A percentile compares a stretch with the other conserved stretches of the same genome.
These are phyloP conservation scores for Ramularia endophylla DNA, from an alignment of 2,329 filamentous ascomycete genomes.

Conservation along the genomic window DNA sequence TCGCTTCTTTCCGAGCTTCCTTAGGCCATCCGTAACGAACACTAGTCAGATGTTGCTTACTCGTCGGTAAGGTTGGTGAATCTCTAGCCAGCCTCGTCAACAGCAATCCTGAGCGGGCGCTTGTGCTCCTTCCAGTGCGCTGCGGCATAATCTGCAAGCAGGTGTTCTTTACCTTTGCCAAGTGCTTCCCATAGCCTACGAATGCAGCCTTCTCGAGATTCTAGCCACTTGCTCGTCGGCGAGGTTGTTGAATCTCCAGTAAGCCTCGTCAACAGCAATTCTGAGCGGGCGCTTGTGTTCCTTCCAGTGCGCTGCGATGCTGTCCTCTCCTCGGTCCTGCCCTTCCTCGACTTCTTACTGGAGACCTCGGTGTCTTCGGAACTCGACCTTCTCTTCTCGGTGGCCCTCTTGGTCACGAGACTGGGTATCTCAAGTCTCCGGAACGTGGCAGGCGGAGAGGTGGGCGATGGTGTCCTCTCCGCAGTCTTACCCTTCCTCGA, in stretches of 20 bases:
- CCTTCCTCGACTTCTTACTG: too few species aligned
- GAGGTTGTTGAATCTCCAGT: slow-evolving; percentile 41
- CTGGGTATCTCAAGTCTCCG: too few species aligned
- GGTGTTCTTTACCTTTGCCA: too few species aligned
- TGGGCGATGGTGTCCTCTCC: too few species aligned
- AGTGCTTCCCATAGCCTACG: too few species aligned
- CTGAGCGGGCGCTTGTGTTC: slow-evolving; percentile 32
- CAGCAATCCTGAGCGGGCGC: slow-evolving; percentile 36
- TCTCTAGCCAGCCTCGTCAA: slow-evolving; percentile 41
- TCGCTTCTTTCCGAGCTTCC: slow-evolving; percentile 24
- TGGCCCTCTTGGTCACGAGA: too few species aligned
- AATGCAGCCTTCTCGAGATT: slow-evolving; percentile 35
- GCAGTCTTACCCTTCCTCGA: too few species aligned
- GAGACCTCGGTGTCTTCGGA: too few species aligned
- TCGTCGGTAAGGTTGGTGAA: slow-evolving; percentile 37
- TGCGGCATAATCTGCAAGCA: too few species aligned
- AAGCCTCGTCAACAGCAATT: slow-evolving; percentile 40
- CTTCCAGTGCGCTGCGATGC: slow-evolving; percentile 34
- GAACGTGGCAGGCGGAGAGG: too few species aligned
- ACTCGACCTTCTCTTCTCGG: too few species aligned
- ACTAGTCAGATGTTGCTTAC: slow-evolving; percentile 39
- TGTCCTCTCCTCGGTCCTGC: too few species aligned
- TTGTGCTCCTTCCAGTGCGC: slow-evolving; percentile 31
- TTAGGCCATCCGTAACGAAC: slow-evolving; percentile 51
- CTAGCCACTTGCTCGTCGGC: slow-evolving; percentile 26